Evolutionary conservation across 179 eudicot genomes (phyloP).

Genomic region (Heliamphora pulchella): DNA sequence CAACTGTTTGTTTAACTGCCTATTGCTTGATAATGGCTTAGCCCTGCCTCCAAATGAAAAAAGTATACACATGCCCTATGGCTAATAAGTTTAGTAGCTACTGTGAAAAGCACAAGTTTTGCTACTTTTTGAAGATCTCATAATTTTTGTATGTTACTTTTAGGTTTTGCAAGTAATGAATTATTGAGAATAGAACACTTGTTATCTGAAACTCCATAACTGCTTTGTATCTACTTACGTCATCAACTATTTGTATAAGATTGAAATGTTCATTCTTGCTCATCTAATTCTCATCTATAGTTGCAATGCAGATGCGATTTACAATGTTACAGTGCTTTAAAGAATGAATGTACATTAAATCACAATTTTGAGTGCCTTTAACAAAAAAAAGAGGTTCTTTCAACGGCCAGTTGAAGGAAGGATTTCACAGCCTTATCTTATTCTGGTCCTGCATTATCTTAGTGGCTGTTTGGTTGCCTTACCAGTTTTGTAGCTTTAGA

Average conservation of each 20-base stretch:
- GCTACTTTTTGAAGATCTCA: not conserved
- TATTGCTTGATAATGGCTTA: not conserved
- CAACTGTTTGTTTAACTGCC: not conserved
- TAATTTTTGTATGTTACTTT: not conserved
- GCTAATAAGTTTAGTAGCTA: not conserved
- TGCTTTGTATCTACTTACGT: not conserved
- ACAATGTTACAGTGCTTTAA: no score
- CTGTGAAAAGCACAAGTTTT: not conserved
- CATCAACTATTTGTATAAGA: not conserved
- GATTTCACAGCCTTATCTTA: no score
- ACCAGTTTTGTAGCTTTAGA: not conserved
- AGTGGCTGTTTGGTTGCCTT: constrained; percentile 1
- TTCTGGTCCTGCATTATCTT: no score
- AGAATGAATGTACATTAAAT: no score
- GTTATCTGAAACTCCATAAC: not conserved
- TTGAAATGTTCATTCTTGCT: not conserved
- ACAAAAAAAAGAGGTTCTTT: no score
- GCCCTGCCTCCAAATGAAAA: not conserved
- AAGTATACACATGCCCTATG: not conserved
- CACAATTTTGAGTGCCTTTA: no score
- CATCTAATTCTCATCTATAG: not conserved
- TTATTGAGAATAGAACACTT: not conserved
- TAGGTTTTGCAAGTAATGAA: not conserved
- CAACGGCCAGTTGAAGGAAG: no score
- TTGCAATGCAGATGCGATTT: not conserved